Evolutionary conservation across 768 basidiomycete genomes (phyloP).

Genomic region (Sarcomyxa edulis): DNA sequence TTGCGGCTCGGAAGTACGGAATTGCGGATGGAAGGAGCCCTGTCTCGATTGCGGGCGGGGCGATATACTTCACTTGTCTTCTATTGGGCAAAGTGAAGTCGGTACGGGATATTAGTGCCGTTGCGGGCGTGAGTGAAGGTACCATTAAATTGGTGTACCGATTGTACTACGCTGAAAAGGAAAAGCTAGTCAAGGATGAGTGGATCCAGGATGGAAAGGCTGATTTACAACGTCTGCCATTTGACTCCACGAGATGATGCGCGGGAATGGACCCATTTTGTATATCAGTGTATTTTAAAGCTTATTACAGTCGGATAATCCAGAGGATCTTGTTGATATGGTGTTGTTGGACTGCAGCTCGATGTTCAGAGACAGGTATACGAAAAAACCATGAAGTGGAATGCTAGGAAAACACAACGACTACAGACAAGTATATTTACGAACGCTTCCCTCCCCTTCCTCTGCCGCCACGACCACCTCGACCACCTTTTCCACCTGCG

Average conservation of each 20-base stretch:
- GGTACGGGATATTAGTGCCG: conserved; percentile 80
- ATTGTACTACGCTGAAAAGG: conserved; percentile 66
- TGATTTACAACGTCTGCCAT: conserved; percentile 38
- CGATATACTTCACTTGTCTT: conserved; percentile 89
- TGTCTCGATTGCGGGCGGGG: conserved; percentile 97
- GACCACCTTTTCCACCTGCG: conserved; percentile 19
- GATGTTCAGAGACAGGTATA: too few relatives aligned
- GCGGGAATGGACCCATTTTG: conserved; percentile 19
- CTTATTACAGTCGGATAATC: too few relatives aligned
- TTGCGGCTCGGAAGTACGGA: conserved; percentile 74
- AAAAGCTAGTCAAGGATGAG: conserved; percentile 78
- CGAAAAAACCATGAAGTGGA: neutral
- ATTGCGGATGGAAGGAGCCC: conserved; percentile 93
- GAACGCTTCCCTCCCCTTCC: conserved; percentile 24
- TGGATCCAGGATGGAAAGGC: conserved; percentile 83
- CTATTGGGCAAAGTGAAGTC: conserved; percentile 72
- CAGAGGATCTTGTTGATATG: too few relatives aligned
- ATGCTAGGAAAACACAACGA: neutral
- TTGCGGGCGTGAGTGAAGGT: conserved; percentile 93
- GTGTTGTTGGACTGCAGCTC: too few relatives aligned
- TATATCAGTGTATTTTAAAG: too few relatives aligned
- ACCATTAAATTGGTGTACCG: conserved; percentile 91
- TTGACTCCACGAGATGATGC: conserved; percentile 34
- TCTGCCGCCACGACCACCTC: conserved; percentile 22
- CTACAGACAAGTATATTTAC: conserved; percentile 1